Conservation (phyloP, 371 early-diverging fungal genomes). For the Apophysomyces ossiformis region DNA sequence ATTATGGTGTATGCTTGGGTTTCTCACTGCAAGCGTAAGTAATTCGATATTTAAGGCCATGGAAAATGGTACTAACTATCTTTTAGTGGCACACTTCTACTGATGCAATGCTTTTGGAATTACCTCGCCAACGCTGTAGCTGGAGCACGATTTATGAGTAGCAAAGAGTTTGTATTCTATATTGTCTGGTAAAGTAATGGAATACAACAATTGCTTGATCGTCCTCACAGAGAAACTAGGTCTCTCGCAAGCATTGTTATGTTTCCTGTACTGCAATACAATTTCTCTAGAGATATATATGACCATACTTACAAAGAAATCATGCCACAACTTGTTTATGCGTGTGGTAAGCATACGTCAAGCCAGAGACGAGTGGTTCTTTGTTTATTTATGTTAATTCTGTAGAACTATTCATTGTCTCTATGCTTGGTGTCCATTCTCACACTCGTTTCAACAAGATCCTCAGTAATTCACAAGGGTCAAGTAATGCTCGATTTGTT, state of each 20-base stretch:
- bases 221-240: constrained; percentile 25
- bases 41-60: background rate
- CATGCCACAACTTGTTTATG: constrained; percentile 53
- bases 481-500: constrained; percentile 36
- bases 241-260: constrained; percentile 34
- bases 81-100: constrained; percentile 45
- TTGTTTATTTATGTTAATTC: background rate
- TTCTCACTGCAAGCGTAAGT: constrained; percentile 3
- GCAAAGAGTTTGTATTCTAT: constrained; percentile 53
- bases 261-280: constrained; percentile 51
- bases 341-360: constrained; percentile 29
- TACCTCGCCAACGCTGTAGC: constrained; percentile 56
- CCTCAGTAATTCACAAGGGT: constrained; percentile 26
- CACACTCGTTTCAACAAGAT: constrained; percentile 50
- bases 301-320: constrained; percentile 49
- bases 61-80: background rate
- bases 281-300: constrained; percentile 45
- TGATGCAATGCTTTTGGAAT: constrained; percentile 62
- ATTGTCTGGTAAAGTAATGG: constrained; percentile 40
- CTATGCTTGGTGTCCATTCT: constrained; percentile 47
- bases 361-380: background rate
- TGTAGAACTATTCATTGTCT: constrained; percentile 40
- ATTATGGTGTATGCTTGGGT: constrained; percentile 1
- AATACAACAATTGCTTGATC: background rate
- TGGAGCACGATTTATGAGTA: constrained; percentile 52